A percentile compares a stretch with the other conserved stretches of the same genome.
phyloP scores from a whole-genome alignment of 2,329 filamentous ascomycete species.

The Fusarium sp. region DNA sequence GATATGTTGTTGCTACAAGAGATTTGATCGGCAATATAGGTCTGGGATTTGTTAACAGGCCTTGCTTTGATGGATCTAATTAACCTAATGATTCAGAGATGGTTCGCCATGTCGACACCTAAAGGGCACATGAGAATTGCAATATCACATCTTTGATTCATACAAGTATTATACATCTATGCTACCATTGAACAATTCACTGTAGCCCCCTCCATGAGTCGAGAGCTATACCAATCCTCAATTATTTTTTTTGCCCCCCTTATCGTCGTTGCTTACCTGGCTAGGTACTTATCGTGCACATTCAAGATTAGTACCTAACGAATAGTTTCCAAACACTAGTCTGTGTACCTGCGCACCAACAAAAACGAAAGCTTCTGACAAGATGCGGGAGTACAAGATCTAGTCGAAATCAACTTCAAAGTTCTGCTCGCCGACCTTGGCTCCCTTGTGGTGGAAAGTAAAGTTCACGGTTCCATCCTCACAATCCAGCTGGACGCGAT shows the following conservation, averaged over 20 bases:
- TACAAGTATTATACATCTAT: background rate
- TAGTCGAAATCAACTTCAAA: conserved; percentile 41
- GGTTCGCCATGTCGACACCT: no score
- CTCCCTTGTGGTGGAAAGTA: conserved; percentile 6
- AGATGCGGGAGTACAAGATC: no score
- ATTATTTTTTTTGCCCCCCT: background rate
- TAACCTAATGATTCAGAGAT: no score
- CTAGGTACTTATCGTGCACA: background rate
- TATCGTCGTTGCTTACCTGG: background rate
- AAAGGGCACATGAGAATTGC: background rate
- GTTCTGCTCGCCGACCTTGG: conserved; percentile 30
- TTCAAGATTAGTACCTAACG: no score
- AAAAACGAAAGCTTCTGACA: accelerated
- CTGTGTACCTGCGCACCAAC: no score
- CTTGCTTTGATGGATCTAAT: no score
- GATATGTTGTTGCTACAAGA: no score
- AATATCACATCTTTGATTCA: background rate
- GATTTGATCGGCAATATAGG: no score
- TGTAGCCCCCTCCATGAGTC: background rate
- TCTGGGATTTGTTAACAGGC: no score
- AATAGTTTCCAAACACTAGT: background rate
- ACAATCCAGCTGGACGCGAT: conserved; percentile 36
- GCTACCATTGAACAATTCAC: background rate
- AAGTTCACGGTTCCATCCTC: conserved; percentile 45
- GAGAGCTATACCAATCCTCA: background rate